Conservation (phyloP, 768 basidiomycete species). For the Lactifluus volemus region DNA sequence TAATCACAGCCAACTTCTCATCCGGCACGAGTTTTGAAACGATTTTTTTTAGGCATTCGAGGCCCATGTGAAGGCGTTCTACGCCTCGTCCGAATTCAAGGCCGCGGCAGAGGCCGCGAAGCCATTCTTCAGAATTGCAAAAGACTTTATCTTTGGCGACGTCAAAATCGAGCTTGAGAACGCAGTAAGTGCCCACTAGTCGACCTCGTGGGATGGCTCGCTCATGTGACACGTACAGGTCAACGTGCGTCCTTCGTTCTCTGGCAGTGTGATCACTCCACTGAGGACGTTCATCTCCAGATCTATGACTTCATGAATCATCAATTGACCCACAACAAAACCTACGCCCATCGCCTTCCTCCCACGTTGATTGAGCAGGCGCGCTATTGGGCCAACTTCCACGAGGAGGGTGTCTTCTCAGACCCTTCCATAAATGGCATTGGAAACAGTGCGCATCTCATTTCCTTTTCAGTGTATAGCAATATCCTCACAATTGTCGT, state of each 20-base stretch:
- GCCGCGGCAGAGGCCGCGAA: conserved; percentile 43
- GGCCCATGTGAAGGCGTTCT: conserved; percentile 51
- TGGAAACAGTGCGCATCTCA: conserved; percentile 58
- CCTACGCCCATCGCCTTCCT: conserved; percentile 71
- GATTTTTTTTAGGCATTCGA: conserved; percentile 43
- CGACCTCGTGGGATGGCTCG: neutral
- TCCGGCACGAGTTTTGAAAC: neutral
- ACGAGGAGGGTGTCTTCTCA: conserved; percentile 70
- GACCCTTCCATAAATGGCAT: conserved; percentile 51
- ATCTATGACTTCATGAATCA: conserved; percentile 73
- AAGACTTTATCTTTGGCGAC: conserved; percentile 66
- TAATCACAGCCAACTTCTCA: conserved; percentile 23
- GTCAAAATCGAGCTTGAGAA: conserved; percentile 60
- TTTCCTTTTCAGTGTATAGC: too few relatives aligned
- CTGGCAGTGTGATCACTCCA: neutral
- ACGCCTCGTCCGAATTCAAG: conserved; percentile 61
- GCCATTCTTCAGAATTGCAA: conserved; percentile 56
- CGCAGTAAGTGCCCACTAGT: conserved; percentile 38
- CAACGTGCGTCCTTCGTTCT: conserved; percentile 46
- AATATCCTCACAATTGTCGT: neutral
- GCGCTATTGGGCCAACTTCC: conserved; percentile 66
- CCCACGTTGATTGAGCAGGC: conserved; percentile 71
- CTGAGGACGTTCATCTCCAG: conserved; percentile 28
- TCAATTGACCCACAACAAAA: conserved; percentile 72
- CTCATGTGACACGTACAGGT: conserved; percentile 38